phyloP scores from a whole-genome alignment of 768 basidiomycete species.

The Tulasnella sp. region DNA sequence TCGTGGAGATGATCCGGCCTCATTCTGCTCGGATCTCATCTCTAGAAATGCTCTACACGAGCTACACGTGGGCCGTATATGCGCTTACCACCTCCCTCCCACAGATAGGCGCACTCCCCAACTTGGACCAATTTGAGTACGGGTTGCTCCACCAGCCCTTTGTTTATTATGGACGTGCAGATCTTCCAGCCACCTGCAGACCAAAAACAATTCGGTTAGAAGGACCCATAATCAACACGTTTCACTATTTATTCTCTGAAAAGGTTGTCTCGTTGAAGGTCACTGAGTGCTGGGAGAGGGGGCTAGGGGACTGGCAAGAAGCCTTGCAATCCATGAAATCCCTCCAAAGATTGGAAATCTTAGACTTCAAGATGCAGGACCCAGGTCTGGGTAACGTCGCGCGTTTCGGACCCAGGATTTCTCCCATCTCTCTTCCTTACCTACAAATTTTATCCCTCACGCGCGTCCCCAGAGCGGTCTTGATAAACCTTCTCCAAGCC shows the following conservation, averaged over 20 bases:
- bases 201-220: background rate
- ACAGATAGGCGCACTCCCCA: background rate
- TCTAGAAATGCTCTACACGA: background rate
- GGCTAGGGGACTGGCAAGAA: background rate
- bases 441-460: background rate
- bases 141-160: background rate
- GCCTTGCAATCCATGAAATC: background rate
- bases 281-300: background rate
- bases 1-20: background rate
- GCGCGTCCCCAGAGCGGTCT: background rate
- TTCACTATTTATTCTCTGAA: background rate
- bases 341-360: background rate
- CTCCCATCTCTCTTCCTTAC: background rate
- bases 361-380: background rate
- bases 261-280: background rate
- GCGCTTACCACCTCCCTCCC: background rate
- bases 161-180: too few relatives aligned
- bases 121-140: background rate
- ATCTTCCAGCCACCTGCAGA: background rate
- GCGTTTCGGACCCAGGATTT: background rate
- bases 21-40: background rate
- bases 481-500: background rate
- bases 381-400: background rate
- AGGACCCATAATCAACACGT: background rate
- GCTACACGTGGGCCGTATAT: too few relatives aligned